Evolutionary conservation across 2,329 filamentous ascomycete species (phyloP).

Genomic region (Talaromyces marneffei): DNA sequence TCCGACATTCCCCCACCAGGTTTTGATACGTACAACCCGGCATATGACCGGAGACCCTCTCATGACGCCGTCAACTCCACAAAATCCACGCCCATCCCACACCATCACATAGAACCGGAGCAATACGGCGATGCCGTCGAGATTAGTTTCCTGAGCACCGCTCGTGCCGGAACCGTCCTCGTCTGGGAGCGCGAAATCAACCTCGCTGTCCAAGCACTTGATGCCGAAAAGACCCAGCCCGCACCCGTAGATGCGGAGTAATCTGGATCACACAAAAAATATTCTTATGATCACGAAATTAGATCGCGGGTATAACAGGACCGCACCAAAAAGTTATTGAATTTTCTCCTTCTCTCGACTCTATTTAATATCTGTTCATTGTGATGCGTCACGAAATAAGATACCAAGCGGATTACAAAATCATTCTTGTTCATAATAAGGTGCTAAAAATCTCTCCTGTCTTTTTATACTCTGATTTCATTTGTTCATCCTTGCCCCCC

Average conservation of each 20-base stretch:
- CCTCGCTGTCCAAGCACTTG: slow-evolving; percentile 67
- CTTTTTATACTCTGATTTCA: neutral
- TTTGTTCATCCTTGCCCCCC: neutral
- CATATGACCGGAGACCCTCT: slow-evolving; percentile 2
- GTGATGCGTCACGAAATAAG: slow-evolving; percentile 5
- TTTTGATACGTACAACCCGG: neutral
- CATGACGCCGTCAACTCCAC: neutral
- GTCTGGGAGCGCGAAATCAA: slow-evolving; percentile 67
- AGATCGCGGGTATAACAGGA: slow-evolving; percentile 5
- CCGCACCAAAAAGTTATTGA: slow-evolving; percentile 5
- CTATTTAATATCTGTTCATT: neutral
- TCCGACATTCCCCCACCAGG: neutral
- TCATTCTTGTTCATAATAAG: neutral
- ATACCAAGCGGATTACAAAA: slow-evolving; percentile 7
- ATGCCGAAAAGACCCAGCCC: slow-evolving; percentile 26
- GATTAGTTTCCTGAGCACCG: slow-evolving; percentile 86
- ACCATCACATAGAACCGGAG: slow-evolving; percentile 30
- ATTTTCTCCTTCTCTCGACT: neutral
- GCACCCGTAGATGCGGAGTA: neutral
- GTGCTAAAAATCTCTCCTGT: neutral
- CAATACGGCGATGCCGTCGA: slow-evolving; percentile 51
- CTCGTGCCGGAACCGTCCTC: slow-evolving; percentile 82
- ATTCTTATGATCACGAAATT: neutral
- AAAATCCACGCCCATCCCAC: slow-evolving; percentile 12
- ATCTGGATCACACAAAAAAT: neutral